phyloP scores from a whole-genome alignment of 1,284 basidiomycete genomes.

The Cutaneotrichosporon dermatis region DNA sequence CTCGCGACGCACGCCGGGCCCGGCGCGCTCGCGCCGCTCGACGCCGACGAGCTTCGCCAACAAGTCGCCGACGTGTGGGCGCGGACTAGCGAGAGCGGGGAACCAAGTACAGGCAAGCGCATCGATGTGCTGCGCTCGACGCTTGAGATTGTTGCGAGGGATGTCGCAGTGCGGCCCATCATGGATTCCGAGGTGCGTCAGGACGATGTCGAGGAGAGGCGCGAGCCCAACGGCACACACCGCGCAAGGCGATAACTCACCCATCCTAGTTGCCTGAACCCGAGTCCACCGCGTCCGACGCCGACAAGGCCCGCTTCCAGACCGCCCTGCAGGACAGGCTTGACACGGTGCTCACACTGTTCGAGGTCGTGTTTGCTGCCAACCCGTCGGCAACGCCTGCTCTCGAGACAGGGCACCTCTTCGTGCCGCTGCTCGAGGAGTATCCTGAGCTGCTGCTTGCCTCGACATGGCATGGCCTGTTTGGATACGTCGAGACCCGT shows the following conservation, averaged over 20 bases:
- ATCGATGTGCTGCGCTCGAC: slow-evolving; percentile 29
- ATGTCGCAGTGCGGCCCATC: slow-evolving; percentile 30
- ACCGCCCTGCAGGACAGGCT: slow-evolving; percentile 33
- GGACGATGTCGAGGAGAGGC: no score
- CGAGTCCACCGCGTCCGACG: slow-evolving; percentile 9
- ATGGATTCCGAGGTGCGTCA: slow-evolving; percentile 26
- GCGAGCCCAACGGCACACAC: no score
- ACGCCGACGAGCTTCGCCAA: background rate
- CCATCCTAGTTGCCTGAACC: slow-evolving; percentile 28
- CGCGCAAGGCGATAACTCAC: background rate
- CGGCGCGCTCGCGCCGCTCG: slow-evolving; percentile 3
- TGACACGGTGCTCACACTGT: slow-evolving; percentile 38
- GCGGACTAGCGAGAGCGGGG: background rate
- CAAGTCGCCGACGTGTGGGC: slow-evolving; percentile 6
- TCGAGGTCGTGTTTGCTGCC: slow-evolving; percentile 21
- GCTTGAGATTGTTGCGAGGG: slow-evolving; percentile 38
- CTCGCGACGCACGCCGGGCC: background rate
- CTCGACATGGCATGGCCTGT: slow-evolving; percentile 37
- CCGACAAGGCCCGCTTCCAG: slow-evolving; percentile 26
- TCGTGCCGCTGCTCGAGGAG: slow-evolving; percentile 44
- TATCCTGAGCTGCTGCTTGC: slow-evolving; percentile 41
- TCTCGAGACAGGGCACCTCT: slow-evolving; percentile 40
- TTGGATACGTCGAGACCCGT: slow-evolving; percentile 40
- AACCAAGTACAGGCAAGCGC: background rate
- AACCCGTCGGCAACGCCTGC: slow-evolving; percentile 6